Conservation (phyloP, 2,329 filamentous ascomycete species). For the Elsinoe batatas region DNA sequence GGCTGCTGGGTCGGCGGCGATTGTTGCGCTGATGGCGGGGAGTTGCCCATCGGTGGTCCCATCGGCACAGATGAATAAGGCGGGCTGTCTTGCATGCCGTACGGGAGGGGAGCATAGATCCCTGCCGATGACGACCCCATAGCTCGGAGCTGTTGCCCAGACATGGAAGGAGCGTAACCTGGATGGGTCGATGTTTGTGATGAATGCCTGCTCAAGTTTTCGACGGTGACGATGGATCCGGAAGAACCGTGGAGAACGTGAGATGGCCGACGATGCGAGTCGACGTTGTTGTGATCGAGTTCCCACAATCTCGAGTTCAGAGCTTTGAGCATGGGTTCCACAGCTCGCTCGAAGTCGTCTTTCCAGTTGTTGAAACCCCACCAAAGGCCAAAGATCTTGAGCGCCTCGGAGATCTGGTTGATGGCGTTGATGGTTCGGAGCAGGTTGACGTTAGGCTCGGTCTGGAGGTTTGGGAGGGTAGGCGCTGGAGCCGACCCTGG, state of each 20-base stretch:
- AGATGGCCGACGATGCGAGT: conserved; percentile 3
- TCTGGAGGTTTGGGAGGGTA: conserved; percentile 25
- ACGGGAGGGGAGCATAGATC: neutral
- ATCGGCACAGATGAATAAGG: neutral
- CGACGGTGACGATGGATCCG: conserved; percentile 5
- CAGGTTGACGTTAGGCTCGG: conserved; percentile 26
- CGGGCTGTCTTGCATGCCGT: conserved; percentile 6
- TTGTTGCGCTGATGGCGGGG: neutral
- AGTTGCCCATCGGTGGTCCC: conserved; percentile 3
- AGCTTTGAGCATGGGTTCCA: conserved; percentile 31
- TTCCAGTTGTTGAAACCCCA: conserved; percentile 43
- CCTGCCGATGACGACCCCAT: neutral
- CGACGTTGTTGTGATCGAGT: conserved; percentile 15
- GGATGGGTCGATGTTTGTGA: neutral
- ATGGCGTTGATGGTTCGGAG: conserved; percentile 37
- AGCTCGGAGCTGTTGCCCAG: conserved; percentile 8
- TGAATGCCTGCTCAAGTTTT: conserved; percentile 6
- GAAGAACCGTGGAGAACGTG: neutral
- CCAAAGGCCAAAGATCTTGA: conserved; percentile 37
- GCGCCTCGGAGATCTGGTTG: conserved; percentile 37
- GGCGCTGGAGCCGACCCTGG: conserved; percentile 28
- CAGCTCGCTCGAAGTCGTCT: conserved; percentile 39
- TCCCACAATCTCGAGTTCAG: conserved; percentile 31
- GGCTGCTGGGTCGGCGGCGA: conserved; percentile 3
- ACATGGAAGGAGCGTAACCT: neutral